Evolutionary conservation across 805 yeast species (phyloP), one percentile per base, ranked within the genome.

Genomic region (Crinitomyces ghanaensis): DNA sequence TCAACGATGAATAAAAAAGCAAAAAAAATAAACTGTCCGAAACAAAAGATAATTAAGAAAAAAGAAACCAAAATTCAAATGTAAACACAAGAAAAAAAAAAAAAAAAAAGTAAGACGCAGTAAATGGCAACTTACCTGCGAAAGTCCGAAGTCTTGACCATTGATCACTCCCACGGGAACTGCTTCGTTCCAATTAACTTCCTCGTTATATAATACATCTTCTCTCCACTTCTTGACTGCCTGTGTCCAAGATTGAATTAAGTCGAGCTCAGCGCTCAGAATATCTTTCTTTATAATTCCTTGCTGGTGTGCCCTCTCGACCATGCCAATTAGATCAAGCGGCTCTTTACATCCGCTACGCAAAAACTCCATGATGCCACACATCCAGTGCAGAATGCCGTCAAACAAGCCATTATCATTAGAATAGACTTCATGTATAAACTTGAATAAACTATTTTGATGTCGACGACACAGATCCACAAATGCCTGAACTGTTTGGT

Each of bases 351-450:
- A 75, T 36, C 86, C 82, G 33, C 64, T 61, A 36, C 81, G 68
- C 32, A 86, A 57, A 40, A 82, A 72, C 8, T 62, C 59, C 18
- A 85, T 59, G 33, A 84, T 72, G 13, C 64, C 60, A 38, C 79
- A 73, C 28, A 83, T 63, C 96, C 96, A 88, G 4, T 55, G 54
- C 28, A 83, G 66, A 33, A 91, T 58, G 3, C 74, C 74, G 32
- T 75, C 72, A 57, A 88, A 88, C 4, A 88, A 58, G 4, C 74
- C 70, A 20, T 70, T 70, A 49, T 88, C 97, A 42, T 80, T 73
- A n/a, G 66, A 40, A 53, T 86, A 85, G n/a, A 85, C 70, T 34
- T 79, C 75, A 49, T 83, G 88, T 37, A 88, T 65, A 49, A 88
- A 91, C 34, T 61, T 61, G 62, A 82, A 82, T 30, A 82, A 65